These are phyloP conservation scores for Sporisorium scitamineum DNA, from an alignment of 1,284 basidiomycete species.

Conservation along the genomic window DNA sequence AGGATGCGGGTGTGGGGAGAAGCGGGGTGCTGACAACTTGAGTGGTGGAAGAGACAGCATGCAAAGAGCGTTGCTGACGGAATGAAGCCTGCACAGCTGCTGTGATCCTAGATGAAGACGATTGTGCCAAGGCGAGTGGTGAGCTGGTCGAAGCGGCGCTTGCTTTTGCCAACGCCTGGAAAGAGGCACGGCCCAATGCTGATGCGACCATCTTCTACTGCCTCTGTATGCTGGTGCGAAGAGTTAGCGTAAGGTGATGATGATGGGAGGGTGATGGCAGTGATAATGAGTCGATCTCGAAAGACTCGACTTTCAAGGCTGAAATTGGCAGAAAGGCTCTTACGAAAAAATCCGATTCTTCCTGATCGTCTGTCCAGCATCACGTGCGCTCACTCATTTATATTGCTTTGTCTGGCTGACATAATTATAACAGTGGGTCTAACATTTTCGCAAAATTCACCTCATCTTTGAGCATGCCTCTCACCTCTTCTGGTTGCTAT, in stretches of 20 bases:
- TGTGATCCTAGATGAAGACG: slow-evolving; percentile 29
- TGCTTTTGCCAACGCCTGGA: slow-evolving; percentile 33
- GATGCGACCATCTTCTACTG: slow-evolving; percentile 22
- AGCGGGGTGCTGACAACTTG: slow-evolving; percentile 14
- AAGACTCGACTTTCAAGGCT: background rate
- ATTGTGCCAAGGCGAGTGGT: slow-evolving; percentile 3
- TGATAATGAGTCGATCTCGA: background rate
- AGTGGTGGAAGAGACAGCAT: slow-evolving; percentile 30
- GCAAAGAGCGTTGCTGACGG: slow-evolving; percentile 16
- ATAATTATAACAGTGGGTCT: background rate
- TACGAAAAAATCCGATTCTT: slow-evolving; percentile 45
- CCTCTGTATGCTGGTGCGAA: background rate
- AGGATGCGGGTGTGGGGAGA: background rate
- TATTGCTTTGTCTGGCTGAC: slow-evolving; percentile 11
- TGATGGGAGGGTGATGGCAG: slow-evolving; percentile 8
- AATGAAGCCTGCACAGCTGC: slow-evolving; percentile 23
- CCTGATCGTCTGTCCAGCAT: slow-evolving; percentile 18
- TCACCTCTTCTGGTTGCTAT: too few relatives aligned
- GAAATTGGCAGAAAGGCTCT: background rate
- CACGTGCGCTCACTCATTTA: slow-evolving; percentile 22
- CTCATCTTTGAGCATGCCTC: background rate
- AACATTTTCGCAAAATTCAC: background rate
- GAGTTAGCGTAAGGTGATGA: background rate
- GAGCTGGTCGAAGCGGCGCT: slow-evolving; percentile 28
- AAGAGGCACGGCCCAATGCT: slow-evolving; percentile 28